Evolutionary conservation across 768 basidiomycete species (phyloP).

Genomic region (Lentinula boryana): DNA sequence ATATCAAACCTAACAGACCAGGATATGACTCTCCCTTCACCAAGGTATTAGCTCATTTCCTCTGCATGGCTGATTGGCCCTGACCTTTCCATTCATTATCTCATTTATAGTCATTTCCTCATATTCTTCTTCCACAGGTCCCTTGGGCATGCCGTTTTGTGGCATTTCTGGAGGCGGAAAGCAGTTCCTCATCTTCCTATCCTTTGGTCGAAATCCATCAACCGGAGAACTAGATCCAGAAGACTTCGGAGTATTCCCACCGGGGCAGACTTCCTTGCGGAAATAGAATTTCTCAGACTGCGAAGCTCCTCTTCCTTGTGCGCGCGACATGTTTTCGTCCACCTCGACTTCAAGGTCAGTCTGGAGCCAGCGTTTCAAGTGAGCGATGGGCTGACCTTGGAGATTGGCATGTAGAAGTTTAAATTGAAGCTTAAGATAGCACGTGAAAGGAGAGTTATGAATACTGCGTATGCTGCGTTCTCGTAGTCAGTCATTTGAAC

Average conservation of each 20-base stretch:
- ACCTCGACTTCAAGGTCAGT: conserved; percentile 47
- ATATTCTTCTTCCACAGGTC: conserved; percentile 73
- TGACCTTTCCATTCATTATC: conserved; percentile 90
- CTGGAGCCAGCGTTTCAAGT: not conserved
- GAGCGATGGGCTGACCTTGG: conserved; percentile 53
- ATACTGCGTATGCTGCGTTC: conserved; percentile 95
- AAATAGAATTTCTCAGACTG: conserved; percentile 79
- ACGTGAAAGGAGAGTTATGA: conserved; percentile 89
- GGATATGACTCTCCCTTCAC: conserved; percentile 59
- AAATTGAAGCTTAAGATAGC: conserved; percentile 88
- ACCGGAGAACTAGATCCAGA: conserved; percentile 39
- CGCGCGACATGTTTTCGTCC: conserved; percentile 92
- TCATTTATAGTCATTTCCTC: conserved; percentile 90
- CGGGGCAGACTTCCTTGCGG: conserved; percentile 71
- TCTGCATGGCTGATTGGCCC: conserved; percentile 10
- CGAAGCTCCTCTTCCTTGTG: conserved; percentile 80
- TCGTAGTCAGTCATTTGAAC: conserved; percentile 99
- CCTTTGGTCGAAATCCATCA: conserved; percentile 39
- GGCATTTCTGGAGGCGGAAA: conserved; percentile 57
- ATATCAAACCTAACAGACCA: conserved; percentile 75
- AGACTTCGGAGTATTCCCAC: conserved; percentile 35
- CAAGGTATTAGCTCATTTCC: not conserved
- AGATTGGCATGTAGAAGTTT: conserved; percentile 96
- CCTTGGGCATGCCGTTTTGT: conserved; percentile 33
- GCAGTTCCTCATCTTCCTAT: conserved; percentile 66